A percentile compares a stretch with the other conserved stretches of the same genome.
Evolutionary conservation across 1,139 yeast species (phyloP).

Genomic region (Blastobotrys petasosporus): DNA sequence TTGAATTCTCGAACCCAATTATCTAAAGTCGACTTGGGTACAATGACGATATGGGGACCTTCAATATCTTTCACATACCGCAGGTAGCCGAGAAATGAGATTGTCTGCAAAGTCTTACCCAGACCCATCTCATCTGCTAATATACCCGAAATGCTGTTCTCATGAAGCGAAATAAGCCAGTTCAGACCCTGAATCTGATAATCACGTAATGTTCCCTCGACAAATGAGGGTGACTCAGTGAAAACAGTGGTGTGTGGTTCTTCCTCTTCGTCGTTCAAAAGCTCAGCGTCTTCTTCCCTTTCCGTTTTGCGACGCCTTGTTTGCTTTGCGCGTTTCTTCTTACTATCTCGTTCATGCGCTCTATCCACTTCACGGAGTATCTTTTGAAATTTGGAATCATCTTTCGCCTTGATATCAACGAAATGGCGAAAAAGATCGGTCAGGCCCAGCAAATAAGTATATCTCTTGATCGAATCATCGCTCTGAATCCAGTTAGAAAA

Average conservation of each 20-base stretch:
- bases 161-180: constrained; percentile 81
- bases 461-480: constrained; percentile 48
- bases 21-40: constrained; percentile 91
- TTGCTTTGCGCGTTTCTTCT: constrained; percentile 23
- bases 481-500: constrained; percentile 8
- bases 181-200: constrained; percentile 88
- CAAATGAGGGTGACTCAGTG: constrained; percentile 73
- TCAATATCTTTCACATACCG: constrained; percentile 67
- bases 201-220: constrained; percentile 35
- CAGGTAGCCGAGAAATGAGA: constrained; percentile 82
- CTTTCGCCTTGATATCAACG: constrained; percentile 73
- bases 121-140: constrained; percentile 98
- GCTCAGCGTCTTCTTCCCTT: constrained; percentile 90
- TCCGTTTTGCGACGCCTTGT: constrained; percentile 33
- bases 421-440: constrained; percentile 88
- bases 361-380: constrained; percentile 53
- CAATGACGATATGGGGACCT: constrained; percentile 90
- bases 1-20: constrained; percentile 94
- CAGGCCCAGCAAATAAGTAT: constrained; percentile 72
- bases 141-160: constrained; percentile 82
- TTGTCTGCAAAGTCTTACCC: constrained; percentile 92
- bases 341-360: constrained; percentile 24
- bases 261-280: constrained; percentile 63
- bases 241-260: constrained; percentile 47
- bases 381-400: constrained; percentile 63